phyloP scores from a whole-genome alignment of 257 asterid genomes.

The Mitragyna speciosa region DNA sequence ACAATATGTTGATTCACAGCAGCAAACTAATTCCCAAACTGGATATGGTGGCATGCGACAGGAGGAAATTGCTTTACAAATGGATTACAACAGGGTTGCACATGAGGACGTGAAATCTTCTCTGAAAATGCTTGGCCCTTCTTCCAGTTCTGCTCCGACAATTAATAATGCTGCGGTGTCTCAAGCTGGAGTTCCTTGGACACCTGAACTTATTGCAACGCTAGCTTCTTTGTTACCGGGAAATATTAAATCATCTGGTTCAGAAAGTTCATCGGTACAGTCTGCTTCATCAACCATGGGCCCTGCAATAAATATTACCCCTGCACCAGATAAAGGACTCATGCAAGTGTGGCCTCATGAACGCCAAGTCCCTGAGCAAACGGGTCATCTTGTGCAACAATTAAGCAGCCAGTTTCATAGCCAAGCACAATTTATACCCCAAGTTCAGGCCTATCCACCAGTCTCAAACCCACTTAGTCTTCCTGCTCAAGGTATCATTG shows the following conservation, averaged over 20 bases:
- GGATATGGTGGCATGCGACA: slow-evolving; percentile 43
- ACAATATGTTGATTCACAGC: slow-evolving; percentile 47
- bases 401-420: slow-evolving; percentile 44
- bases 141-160: slow-evolving; percentile 48
- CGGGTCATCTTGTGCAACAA: slow-evolving; percentile 45
- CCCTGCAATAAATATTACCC: slow-evolving; percentile 37
- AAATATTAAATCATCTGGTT: slow-evolving; percentile 42
- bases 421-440: slow-evolving; percentile 48
- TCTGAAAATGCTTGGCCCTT: slow-evolving; percentile 39
- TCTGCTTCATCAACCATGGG: slow-evolving; percentile 37
- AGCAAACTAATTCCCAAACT: slow-evolving; percentile 35
- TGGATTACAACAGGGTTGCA: slow-evolving; percentile 38
- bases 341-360: slow-evolving; percentile 55
- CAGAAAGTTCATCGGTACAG: slow-evolving; percentile 38
- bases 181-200: slow-evolving; percentile 62
- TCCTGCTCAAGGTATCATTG: slow-evolving; percentile 40
- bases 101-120: slow-evolving; percentile 48
- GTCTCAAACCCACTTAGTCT: slow-evolving; percentile 36
- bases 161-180: slow-evolving; percentile 41
- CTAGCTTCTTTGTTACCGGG: slow-evolving; percentile 64
- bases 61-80: slow-evolving; percentile 42
- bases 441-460: slow-evolving; percentile 43
- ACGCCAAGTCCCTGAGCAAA: slow-evolving; percentile 39
- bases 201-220: slow-evolving; percentile 93
- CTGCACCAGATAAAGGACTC: slow-evolving; percentile 42